Conservation (phyloP, 2,329 filamentous ascomycete genomes). For the Rasamsonia emersonii region DNA sequence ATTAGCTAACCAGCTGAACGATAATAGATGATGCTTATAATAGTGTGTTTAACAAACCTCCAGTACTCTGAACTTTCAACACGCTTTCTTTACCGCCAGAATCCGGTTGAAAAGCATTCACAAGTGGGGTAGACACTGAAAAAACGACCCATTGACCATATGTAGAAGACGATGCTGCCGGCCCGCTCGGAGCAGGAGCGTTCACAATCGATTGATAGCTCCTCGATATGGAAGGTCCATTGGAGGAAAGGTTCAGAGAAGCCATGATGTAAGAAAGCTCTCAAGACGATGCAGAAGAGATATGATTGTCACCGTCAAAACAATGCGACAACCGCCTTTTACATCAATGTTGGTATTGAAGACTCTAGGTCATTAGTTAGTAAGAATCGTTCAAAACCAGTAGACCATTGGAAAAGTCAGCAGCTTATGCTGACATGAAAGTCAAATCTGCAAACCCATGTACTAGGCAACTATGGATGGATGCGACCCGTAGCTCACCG, state of each 20-base stretch:
- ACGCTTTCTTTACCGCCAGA: slow-evolving; percentile 81
- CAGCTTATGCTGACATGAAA: too few species aligned
- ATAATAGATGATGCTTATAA: background rate
- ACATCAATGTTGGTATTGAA: background rate
- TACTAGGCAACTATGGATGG: too few species aligned
- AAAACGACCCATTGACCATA: slow-evolving; percentile 91
- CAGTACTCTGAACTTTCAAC: slow-evolving; percentile 85
- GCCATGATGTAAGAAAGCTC: too few species aligned
- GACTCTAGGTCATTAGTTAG: too few species aligned
- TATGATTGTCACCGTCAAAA: too few species aligned
- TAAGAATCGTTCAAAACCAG: too few species aligned
- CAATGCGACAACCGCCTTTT: background rate
- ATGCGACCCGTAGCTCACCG: too few species aligned
- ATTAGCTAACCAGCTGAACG: slow-evolving; percentile 15
- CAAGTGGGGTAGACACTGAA: slow-evolving; percentile 81
- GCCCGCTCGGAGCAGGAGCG: slow-evolving; percentile 47
- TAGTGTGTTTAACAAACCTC: slow-evolving; percentile 65
- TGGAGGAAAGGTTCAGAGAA: slow-evolving; percentile 69
- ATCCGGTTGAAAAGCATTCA: slow-evolving; percentile 84
- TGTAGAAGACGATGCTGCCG: slow-evolving; percentile 61
- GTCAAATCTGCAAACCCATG: too few species aligned
- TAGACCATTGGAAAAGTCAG: too few species aligned
- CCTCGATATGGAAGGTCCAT: slow-evolving; percentile 70
- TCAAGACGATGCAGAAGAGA: too few species aligned
- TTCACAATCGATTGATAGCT: slow-evolving; percentile 64